Evolutionary conservation across 371 early-diverging fungal genomes (phyloP).

Genomic region (Mucor circinelloides): DNA sequence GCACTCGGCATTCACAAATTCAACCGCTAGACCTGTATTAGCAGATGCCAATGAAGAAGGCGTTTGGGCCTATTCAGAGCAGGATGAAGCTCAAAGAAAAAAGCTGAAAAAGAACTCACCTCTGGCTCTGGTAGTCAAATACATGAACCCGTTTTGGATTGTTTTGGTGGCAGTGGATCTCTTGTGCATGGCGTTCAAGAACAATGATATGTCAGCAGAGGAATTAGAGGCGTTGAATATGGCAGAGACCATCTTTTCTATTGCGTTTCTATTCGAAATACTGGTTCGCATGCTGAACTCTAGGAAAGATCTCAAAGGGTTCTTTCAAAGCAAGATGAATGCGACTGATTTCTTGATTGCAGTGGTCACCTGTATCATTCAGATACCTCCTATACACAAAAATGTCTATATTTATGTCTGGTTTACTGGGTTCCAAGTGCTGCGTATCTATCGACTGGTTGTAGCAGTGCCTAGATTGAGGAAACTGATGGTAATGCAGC

Average conservation of each 20-base stretch:
- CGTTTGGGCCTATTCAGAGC: slow-evolving; percentile 48
- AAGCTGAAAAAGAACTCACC: slow-evolving; percentile 14
- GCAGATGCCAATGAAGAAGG: slow-evolving; percentile 48
- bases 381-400: slow-evolving; percentile 51
- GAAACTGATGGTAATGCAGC: slow-evolving; percentile 50
- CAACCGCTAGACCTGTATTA: slow-evolving; percentile 43
- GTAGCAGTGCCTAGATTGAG: slow-evolving; percentile 59
- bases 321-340: slow-evolving; percentile 54
- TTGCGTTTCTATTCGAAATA: slow-evolving; percentile 61
- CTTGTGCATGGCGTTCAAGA: slow-evolving; percentile 57
- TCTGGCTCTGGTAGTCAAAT: slow-evolving; percentile 24
- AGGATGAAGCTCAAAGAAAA: neutral
- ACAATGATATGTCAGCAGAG: slow-evolving; percentile 37
- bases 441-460: slow-evolving; percentile 63
- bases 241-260: slow-evolving; percentile 54
- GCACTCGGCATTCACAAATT: slow-evolving; percentile 64
- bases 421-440: slow-evolving; percentile 65
- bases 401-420: slow-evolving; percentile 52
- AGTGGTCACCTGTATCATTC: slow-evolving; percentile 54
- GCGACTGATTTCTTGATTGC: slow-evolving; percentile 57
- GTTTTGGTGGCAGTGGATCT: slow-evolving; percentile 53
- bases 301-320: slow-evolving; percentile 37
- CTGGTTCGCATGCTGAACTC: slow-evolving; percentile 46
- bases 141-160: slow-evolving; percentile 53
- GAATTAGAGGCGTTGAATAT: slow-evolving; percentile 34